These are phyloP conservation scores for Xerocomellus amylosporus DNA, from an alignment of 768 basidiomycete species.

Conservation along the genomic window DNA sequence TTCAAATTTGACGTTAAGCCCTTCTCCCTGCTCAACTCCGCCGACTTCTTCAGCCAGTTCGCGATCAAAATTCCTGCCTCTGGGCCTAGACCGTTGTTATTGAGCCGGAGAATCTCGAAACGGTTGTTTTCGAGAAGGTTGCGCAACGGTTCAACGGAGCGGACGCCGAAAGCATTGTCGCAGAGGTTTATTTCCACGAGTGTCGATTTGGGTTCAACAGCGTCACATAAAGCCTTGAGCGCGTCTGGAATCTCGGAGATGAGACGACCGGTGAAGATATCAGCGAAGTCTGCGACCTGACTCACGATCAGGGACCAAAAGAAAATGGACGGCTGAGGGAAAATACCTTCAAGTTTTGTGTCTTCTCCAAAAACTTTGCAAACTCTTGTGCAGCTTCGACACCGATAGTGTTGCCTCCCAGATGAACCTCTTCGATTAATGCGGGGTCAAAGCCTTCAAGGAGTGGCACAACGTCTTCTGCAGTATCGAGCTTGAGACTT, in stretches of 20 bases:
- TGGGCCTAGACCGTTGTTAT: slow-evolving; percentile 96
- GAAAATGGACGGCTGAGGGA: neutral
- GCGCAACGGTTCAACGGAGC: slow-evolving; percentile 92
- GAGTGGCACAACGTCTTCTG: slow-evolving; percentile 72
- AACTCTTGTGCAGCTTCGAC: slow-evolving; percentile 85
- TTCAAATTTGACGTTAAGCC: slow-evolving; percentile 71
- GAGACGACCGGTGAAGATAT: slow-evolving; percentile 96
- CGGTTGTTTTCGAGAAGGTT: slow-evolving; percentile 83
- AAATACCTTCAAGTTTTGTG: slow-evolving; percentile 65
- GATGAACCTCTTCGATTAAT: slow-evolving; percentile 79
- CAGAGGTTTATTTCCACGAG: slow-evolving; percentile 87
- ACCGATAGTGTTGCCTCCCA: slow-evolving; percentile 93
- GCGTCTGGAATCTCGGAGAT: slow-evolving; percentile 94
- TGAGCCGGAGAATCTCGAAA: slow-evolving; percentile 78
- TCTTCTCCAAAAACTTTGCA: slow-evolving; percentile 71
- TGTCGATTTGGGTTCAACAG: slow-evolving; percentile 74
- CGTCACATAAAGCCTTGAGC: slow-evolving; percentile 82
- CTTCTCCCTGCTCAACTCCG: slow-evolving; percentile 59
- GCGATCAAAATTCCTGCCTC: slow-evolving; percentile 85
- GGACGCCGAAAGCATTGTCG: slow-evolving; percentile 96
- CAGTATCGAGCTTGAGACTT: slow-evolving; percentile 71
- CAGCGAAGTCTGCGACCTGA: slow-evolving; percentile 92
- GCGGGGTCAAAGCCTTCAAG: slow-evolving; percentile 62
- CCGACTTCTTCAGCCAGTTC: slow-evolving; percentile 76
- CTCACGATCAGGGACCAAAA: slow-evolving; percentile 5